These are phyloP conservation scores for Arthrinium phaeospermum DNA, from an alignment of 2,329 filamentous ascomycete species.

Conservation along the genomic window DNA sequence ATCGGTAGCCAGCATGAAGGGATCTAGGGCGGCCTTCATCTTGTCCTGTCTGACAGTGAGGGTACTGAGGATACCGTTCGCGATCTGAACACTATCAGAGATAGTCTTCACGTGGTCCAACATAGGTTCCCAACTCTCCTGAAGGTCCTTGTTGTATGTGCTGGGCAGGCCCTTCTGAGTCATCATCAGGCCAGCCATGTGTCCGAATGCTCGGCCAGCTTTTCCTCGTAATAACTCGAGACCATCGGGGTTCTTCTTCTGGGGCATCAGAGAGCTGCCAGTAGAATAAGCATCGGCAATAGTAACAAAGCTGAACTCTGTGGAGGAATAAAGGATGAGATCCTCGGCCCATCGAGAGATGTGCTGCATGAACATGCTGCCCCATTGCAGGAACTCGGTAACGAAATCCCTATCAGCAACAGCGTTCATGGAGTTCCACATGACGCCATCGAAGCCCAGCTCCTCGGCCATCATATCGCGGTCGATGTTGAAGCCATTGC, in stretches of 20 bases:
- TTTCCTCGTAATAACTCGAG: slow-evolving; percentile 76
- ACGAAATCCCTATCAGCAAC: slow-evolving; percentile 74
- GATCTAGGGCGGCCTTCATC: slow-evolving; percentile 80
- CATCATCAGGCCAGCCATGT: slow-evolving; percentile 17
- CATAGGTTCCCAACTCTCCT: slow-evolving; percentile 86
- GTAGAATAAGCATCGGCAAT: slow-evolving; percentile 83
- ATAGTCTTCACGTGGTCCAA: slow-evolving; percentile 84
- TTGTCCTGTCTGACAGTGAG: slow-evolving; percentile 71
- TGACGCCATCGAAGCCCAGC: slow-evolving; percentile 72
- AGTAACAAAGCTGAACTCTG: slow-evolving; percentile 78
- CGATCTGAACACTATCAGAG: slow-evolving; percentile 80
- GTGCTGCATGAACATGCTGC: slow-evolving; percentile 71
- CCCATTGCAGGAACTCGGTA: slow-evolving; percentile 75
- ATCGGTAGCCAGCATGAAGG: slow-evolving; percentile 82
- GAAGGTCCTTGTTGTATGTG: slow-evolving; percentile 92
- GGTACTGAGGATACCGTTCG: slow-evolving; percentile 79
- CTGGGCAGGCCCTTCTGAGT: slow-evolving; percentile 74
- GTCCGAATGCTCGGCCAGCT: slow-evolving; percentile 59
- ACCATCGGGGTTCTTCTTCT: slow-evolving; percentile 86
- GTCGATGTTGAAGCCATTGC: slow-evolving; percentile 78
- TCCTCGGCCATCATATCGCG: slow-evolving; percentile 74
- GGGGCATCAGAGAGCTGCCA: slow-evolving; percentile 77
- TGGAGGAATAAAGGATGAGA: slow-evolving; percentile 75
- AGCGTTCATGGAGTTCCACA: slow-evolving; percentile 72
- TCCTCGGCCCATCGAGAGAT: slow-evolving; percentile 76